Conservation (phyloP, 768 basidiomycete genomes). For the Pleurotus sapidus region DNA sequence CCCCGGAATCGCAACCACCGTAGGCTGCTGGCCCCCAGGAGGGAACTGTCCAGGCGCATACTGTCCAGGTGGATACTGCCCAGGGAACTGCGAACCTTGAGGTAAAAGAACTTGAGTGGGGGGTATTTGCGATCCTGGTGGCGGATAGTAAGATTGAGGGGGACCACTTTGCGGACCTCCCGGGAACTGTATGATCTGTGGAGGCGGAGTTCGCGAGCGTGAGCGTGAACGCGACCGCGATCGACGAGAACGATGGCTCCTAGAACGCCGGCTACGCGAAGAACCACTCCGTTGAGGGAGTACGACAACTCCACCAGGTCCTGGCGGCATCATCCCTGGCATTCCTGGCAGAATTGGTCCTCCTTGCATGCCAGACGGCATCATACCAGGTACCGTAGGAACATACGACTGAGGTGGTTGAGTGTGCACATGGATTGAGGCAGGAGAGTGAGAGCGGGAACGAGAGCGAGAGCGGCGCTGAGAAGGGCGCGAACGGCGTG, state of each 20-base stretch:
- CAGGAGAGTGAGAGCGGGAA: background rate
- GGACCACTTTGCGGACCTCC: background rate
- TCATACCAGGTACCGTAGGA: conserved; percentile 1
- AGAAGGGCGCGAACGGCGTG: conserved; percentile 13
- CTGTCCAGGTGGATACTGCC: no score
- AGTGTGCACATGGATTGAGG: conserved; percentile 2
- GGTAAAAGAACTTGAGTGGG: background rate
- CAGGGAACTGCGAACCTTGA: no score
- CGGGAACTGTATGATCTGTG: conserved; percentile 1
- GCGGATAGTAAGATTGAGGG: background rate
- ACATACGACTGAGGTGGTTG: background rate
- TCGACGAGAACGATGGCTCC: background rate
- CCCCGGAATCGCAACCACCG: background rate
- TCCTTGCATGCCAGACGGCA: background rate
- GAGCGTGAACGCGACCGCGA: conserved; percentile 4
- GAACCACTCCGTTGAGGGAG: background rate
- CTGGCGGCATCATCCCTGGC: background rate
- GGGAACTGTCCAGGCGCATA: no score
- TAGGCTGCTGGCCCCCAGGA: no score
- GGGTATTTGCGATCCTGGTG: background rate
- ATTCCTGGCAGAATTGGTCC: background rate
- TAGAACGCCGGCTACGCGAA: background rate
- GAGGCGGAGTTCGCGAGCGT: conserved; percentile 6
- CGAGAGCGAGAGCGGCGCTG: background rate
- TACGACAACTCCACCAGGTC: background rate